These are phyloP conservation scores for Austroboletus eburneus DNA, from an alignment of 768 basidiomycete species.

Conservation along the genomic window DNA sequence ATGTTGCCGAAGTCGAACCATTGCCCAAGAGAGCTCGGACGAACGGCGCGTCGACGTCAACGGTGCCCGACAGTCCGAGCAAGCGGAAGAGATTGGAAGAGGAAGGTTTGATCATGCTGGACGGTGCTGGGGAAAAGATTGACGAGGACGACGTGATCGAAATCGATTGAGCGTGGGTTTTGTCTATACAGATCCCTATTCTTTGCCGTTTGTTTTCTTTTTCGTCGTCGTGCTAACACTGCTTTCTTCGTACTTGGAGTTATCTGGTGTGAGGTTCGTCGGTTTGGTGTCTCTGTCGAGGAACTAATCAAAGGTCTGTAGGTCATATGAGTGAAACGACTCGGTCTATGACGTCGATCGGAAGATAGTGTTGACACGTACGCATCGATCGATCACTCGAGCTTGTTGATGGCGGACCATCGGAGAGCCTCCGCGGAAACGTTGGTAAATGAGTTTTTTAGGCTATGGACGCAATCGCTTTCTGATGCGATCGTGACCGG, in stretches of 20 bases:
- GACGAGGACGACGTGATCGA: slow-evolving; percentile 57
- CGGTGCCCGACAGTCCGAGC: slow-evolving; percentile 47
- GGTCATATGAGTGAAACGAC: too few relatives aligned
- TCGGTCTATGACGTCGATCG: too few relatives aligned
- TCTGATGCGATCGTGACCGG: too few relatives aligned
- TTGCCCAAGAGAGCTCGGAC: slow-evolving; percentile 50
- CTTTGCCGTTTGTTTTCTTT: neutral
- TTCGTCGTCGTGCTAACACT: slow-evolving; percentile 5
- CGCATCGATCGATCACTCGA: too few relatives aligned
- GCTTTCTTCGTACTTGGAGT: neutral
- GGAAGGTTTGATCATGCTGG: slow-evolving; percentile 70
- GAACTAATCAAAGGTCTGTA: too few relatives aligned
- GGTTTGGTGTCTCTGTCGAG: neutral
- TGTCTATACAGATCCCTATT: neutral
- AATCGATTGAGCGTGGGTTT: slow-evolving; percentile 41
- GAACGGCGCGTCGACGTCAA: slow-evolving; percentile 21
- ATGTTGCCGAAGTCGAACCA: slow-evolving; percentile 54
- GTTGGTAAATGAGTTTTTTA: too few relatives aligned
- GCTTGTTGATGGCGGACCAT: too few relatives aligned
- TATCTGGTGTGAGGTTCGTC: neutral
- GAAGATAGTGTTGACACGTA: too few relatives aligned
- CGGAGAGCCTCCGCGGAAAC: too few relatives aligned
- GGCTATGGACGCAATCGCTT: too few relatives aligned
- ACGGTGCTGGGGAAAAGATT: slow-evolving; percentile 48
- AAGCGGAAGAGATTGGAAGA: slow-evolving; percentile 66